Evolutionary conservation across 176 grass and related monocot genomes (phyloP), one percentile per base, ranked within the genome.

Genomic region (Aegilops speltoides): DNA sequence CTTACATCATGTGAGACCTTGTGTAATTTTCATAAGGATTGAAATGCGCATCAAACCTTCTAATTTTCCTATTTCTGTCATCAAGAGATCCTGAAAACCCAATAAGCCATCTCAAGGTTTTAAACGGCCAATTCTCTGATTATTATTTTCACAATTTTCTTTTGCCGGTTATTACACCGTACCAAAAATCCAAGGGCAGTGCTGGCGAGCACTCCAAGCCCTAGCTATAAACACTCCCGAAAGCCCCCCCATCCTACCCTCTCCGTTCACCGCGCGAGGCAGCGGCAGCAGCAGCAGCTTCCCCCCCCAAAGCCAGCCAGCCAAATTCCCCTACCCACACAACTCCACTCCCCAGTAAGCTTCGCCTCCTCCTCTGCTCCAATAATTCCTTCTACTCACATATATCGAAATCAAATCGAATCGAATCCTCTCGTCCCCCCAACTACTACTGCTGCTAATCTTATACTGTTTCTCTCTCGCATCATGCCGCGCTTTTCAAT

Each of bases 341-440:
- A 26, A 76, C 83, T 34, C 82, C 82, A 85, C 82, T 41, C 89
- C 59, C 85, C 85, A 87, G 85, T 91, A 83, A 91, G 89, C 89
- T 78, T 38, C 88, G 24, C 78, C 77, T 20, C 36, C 14, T 80
- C 78, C 23, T 63, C 54, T 29, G 19, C 32, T 72, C 89, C 43
- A 9, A 74, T 90, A 77, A 77, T 77, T 74, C 74, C 3, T 64
- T 73, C 67, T 79, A 69, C 77, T 68, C 83, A 29, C 8, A 40
- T 78, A 40, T 78, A 38, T 62, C 81, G 26, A 83, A 82, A 24
- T 60, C 56, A 73, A 24, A 43, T 74, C 78, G 6, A 38, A 89
- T 90, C 73, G 82, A 80, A 79, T 89, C 59, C 79, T 38, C 85
- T 65, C 76, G 6, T 50, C n/a, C 73, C 60, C 68, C 14, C 67